Evolutionary conservation across 2,329 filamentous ascomycete genomes (phyloP).

Genomic region (Cladosporium sp.): DNA sequence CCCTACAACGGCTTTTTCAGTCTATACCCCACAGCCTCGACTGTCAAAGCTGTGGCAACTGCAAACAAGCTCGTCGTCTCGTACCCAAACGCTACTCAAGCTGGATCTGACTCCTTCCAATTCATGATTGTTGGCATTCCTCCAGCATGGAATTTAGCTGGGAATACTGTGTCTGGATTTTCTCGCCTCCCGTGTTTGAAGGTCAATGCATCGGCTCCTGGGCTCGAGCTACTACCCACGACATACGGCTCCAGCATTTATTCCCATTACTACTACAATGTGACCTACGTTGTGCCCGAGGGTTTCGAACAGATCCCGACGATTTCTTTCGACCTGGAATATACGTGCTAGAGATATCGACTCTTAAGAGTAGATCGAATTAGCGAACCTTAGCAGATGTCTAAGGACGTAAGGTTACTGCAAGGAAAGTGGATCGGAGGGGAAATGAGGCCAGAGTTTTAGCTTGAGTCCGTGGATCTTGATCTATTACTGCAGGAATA

Average conservation of each 20-base stretch:
- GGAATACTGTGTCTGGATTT: background rate
- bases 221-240: background rate
- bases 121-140: background rate
- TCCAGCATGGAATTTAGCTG: background rate
- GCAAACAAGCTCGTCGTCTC: background rate
- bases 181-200: background rate
- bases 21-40: background rate
- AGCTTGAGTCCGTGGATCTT: too few species aligned
- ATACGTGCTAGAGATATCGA: background rate
- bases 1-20: background rate
- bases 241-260: background rate
- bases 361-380: background rate
- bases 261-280: background rate
- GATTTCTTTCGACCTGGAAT: background rate
- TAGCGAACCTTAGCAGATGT: too few species aligned
- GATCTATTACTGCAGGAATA: too few species aligned
- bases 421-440: too few species aligned
- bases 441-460: too few species aligned
- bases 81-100: background rate
- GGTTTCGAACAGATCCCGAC: background rate
- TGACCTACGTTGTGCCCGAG: background rate
- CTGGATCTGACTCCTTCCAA: background rate
- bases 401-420: too few species aligned
- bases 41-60: background rate
- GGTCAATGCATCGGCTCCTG: background rate